Evolutionary conservation across 2,329 filamentous ascomycete species (phyloP).

Genomic region (Botrytis byssoidea): DNA sequence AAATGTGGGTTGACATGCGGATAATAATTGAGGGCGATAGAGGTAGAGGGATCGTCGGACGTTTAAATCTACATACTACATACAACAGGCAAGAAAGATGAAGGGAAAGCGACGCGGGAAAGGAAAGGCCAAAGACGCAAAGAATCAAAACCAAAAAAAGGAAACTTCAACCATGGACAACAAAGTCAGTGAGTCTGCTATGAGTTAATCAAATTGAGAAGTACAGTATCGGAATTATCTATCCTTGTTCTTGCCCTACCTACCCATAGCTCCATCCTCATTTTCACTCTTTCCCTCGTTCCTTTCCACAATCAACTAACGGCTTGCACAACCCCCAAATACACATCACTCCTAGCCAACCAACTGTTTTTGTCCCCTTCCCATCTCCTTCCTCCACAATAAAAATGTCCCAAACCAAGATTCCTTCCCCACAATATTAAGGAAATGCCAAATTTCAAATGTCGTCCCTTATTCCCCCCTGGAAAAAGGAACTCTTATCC

Average conservation of each 20-base stretch:
- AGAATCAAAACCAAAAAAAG: background rate
- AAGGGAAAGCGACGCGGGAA: background rate
- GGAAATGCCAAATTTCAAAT: conserved; percentile 12
- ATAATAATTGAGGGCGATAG: background rate
- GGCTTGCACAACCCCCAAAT: background rate
- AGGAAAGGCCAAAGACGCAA: background rate
- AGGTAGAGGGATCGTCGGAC: background rate
- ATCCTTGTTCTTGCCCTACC: conserved; percentile 22
- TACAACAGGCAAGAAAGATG: background rate
- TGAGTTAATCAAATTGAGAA: conserved; percentile 13
- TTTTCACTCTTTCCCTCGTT: conserved; percentile 40
- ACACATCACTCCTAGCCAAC: background rate
- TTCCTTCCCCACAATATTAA: background rate
- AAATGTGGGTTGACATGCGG: background rate
- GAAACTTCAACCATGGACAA: background rate
- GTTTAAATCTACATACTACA: too few species aligned
- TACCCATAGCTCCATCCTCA: conserved; percentile 44
- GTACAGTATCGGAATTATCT: conserved; percentile 15
- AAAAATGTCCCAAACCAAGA: conserved; percentile 43
- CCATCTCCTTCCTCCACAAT: background rate
- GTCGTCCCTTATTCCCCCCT: background rate
- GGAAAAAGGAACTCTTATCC: background rate
- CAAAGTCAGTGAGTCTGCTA: background rate
- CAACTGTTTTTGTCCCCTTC: background rate
- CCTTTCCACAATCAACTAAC: background rate